These are phyloP conservation scores for Endotrypanum monterogeii DNA, from an alignment of 208 protist species.

Conservation along the genomic window DNA sequence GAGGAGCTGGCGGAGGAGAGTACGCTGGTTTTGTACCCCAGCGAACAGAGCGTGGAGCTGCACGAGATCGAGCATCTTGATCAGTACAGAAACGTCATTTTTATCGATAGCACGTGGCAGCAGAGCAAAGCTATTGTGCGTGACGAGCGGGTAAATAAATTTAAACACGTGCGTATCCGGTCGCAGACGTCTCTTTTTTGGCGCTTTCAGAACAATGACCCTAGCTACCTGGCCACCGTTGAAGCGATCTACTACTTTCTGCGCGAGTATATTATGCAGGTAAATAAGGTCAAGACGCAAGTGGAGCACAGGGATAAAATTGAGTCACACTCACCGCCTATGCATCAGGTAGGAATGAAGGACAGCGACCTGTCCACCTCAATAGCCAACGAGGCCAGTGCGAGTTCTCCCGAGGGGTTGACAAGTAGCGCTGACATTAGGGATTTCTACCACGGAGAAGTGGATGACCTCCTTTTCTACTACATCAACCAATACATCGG, in stretches of 20 bases:
- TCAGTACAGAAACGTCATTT: conserved; percentile 86
- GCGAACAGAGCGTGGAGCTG: conserved; percentile 70
- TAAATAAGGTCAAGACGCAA: conserved; percentile 39
- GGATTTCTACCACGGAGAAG: conserved; percentile 83
- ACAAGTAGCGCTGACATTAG: neutral
- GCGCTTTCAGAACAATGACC: conserved; percentile 93
- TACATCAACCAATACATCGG: conserved; percentile 94
- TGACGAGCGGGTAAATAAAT: conserved; percentile 67
- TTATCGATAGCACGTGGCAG: conserved; percentile 95
- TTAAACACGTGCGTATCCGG: conserved; percentile 85
- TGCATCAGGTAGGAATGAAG: neutral
- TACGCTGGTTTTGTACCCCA: conserved; percentile 90
- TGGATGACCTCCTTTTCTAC: conserved; percentile 96
- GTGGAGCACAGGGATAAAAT: neutral
- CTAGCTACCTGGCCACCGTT: conserved; percentile 92
- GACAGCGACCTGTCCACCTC: neutral
- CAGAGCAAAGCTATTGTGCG: conserved; percentile 89
- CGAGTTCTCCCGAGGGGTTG: neutral
- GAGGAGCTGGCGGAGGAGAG: conserved; percentile 53
- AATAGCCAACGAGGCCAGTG: neutral
- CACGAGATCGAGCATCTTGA: conserved; percentile 70
- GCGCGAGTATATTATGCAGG: conserved; percentile 81
- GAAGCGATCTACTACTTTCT: conserved; percentile 96
- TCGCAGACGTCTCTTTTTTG: conserved; percentile 93
- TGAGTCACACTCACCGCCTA: neutral